phyloP scores from a whole-genome alignment of 768 basidiomycete genomes.

The Termitomyces sp. region DNA sequence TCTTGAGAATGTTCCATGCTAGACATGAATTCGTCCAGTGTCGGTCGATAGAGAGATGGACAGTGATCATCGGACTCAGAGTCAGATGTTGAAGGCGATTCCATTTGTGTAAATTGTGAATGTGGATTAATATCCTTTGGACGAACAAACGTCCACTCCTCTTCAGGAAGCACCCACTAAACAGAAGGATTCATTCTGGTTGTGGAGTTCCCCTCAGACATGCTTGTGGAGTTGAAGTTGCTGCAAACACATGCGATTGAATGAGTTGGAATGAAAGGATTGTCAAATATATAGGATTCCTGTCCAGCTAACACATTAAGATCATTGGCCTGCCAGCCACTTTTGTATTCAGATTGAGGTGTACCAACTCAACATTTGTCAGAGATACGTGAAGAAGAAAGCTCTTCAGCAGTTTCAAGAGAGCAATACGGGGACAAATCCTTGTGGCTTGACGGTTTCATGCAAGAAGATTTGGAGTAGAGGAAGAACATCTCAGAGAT shows the following conservation, averaged over 20 bases:
- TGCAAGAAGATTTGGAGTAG: not conserved
- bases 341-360: no score
- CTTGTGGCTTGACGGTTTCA: not conserved
- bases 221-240: not conserved
- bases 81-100: not conserved
- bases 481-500: not conserved
- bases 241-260: not conserved
- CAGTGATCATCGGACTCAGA: no score
- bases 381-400: not conserved
- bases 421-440: not conserved
- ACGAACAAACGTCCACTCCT: not conserved
- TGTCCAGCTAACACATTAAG: no score
- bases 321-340: no score
- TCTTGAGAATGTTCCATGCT: conserved; percentile 3
- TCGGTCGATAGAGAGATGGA: not conserved
- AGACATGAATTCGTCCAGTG: conserved; percentile 9
- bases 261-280: conserved; percentile 3
- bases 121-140: not conserved
- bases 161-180: conserved; percentile 3
- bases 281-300: not conserved
- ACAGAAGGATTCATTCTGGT: conserved; percentile 1
- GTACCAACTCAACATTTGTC: no score
- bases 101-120: not conserved
- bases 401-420: not conserved
- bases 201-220: not conserved